These are phyloP conservation scores for Globisporangium rhizosaccharum DNA, from an alignment of 352 stramenopile species.

Conservation along the genomic window DNA sequence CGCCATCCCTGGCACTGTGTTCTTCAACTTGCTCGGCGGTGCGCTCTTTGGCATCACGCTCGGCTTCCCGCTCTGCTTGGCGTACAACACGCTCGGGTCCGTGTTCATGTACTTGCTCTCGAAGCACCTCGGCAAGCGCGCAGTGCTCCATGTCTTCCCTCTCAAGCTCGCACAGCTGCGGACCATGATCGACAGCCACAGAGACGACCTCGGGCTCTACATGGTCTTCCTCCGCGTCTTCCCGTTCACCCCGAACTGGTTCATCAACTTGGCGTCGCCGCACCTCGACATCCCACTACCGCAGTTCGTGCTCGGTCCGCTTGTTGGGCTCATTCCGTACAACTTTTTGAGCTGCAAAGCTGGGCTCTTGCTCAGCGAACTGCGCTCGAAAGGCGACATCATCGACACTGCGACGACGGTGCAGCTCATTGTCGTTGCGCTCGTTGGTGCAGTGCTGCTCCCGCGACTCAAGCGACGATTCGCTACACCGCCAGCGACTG, in stretches of 20 bases:
- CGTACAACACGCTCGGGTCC: conserved; percentile 79
- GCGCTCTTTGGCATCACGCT: conserved; percentile 64
- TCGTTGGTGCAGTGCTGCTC: conserved; percentile 51
- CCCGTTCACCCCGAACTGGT: conserved; percentile 83
- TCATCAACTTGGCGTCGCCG: conserved; percentile 80
- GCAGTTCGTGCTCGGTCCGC: conserved; percentile 55
- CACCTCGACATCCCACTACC: conserved; percentile 61
- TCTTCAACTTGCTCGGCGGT: conserved; percentile 74
- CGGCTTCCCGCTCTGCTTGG: conserved; percentile 68
- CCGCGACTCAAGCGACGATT: conserved; percentile 67
- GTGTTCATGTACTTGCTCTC: conserved; percentile 77
- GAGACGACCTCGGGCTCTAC: conserved; percentile 77
- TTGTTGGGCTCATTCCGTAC: conserved; percentile 73
- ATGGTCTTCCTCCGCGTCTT: conserved; percentile 82
- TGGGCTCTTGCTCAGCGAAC: conserved; percentile 61
- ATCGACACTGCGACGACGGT: conserved; percentile 72
- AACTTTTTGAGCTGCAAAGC: conserved; percentile 84
- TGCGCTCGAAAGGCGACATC: conserved; percentile 67
- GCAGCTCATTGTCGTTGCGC: conserved; percentile 67
- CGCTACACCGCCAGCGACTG: conserved; percentile 11
- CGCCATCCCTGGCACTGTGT: conserved; percentile 73
- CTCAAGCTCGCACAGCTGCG: conserved; percentile 42
- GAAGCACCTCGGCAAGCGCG: conserved; percentile 39
- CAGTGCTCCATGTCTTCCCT: conserved; percentile 52
- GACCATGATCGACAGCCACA: conserved; percentile 53